phyloP scores from a whole-genome alignment of 2,329 filamentous ascomycete species.

The Thelonectria rubi region DNA sequence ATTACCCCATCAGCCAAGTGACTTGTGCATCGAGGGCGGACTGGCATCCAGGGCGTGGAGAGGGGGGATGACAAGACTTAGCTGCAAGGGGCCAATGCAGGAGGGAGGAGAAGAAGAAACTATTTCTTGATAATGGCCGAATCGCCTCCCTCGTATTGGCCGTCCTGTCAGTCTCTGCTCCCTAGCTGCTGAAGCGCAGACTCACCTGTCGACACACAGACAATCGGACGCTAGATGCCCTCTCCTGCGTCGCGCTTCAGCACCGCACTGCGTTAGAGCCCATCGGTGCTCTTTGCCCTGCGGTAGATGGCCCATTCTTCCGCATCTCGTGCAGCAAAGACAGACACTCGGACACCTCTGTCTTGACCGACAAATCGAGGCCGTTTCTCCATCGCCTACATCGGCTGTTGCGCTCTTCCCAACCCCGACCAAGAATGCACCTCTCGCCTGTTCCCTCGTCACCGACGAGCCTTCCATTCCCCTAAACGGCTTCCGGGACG shows the following conservation, averaged over 20 bases:
- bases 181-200: constrained; percentile 35
- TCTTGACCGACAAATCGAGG: constrained; percentile 3
- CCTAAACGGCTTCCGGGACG: not conserved
- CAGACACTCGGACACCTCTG: constrained; percentile 14
- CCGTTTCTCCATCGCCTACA: constrained; percentile 8
- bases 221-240: constrained; percentile 23
- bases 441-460: constrained; percentile 1
- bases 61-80: constrained; percentile 2
- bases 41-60: not conserved
- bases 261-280: constrained; percentile 22
- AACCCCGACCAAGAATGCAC: not conserved
- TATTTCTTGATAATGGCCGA: constrained; percentile 12
- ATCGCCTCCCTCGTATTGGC: constrained; percentile 28
- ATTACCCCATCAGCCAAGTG: not conserved
- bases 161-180: constrained; percentile 28
- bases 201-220: constrained; percentile 28
- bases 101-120: constrained; percentile 14
- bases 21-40: constrained; percentile 2
- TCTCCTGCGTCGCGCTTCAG: constrained; percentile 45
- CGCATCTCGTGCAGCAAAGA: constrained; percentile 15
- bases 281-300: constrained; percentile 24
- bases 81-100: constrained; percentile 8
- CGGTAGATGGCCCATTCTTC: constrained; percentile 22
- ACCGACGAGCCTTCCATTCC: constrained; percentile 2
- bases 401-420: constrained; percentile 2